Conservation (phyloP, 345 rosid genomes). For the Mercurialis annua region DNA sequence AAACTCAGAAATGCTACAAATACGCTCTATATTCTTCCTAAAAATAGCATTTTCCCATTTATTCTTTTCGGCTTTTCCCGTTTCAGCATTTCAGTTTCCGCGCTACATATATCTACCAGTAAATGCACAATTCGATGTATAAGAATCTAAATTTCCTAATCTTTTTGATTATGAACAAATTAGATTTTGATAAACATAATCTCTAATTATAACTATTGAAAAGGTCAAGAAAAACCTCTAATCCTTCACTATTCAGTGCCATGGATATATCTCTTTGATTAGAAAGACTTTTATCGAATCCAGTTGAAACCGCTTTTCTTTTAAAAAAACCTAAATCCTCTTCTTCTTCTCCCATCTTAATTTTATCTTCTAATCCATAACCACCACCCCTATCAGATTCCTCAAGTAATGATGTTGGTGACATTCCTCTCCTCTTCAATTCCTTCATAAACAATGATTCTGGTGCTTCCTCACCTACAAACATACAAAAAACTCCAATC, state of each 20-base stretch:
- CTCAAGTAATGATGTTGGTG: constrained; percentile 79
- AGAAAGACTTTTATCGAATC: constrained; percentile 48
- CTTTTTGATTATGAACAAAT: neutral
- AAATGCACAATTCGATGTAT: no score
- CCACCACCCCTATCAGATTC: constrained; percentile 39
- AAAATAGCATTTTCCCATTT: no score
- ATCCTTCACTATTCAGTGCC: constrained; percentile 95
- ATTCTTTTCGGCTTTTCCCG: no score
- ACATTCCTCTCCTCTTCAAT: constrained; percentile 86
- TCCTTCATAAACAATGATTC: constrained; percentile 97
- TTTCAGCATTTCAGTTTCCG: no score
- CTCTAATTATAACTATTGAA: neutral
- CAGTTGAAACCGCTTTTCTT: constrained; percentile 64
- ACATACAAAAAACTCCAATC: constrained; percentile 3
- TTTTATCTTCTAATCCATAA: constrained; percentile 50
- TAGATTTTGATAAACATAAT: neutral
- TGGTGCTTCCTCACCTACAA: constrained; percentile 82
- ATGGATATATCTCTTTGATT: constrained; percentile 85
- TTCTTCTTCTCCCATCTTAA: constrained; percentile 45
- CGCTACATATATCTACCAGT: no score
- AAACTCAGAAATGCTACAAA: no score
- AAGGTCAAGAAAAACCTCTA: constrained; percentile 54
- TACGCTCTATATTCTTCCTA: no score
- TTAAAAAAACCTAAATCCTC: constrained; percentile 44
- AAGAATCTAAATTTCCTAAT: neutral